These are phyloP conservation scores for Hymenotorrendiella dingleyae DNA, from an alignment of 2,329 filamentous ascomycete genomes.

Conservation along the genomic window DNA sequence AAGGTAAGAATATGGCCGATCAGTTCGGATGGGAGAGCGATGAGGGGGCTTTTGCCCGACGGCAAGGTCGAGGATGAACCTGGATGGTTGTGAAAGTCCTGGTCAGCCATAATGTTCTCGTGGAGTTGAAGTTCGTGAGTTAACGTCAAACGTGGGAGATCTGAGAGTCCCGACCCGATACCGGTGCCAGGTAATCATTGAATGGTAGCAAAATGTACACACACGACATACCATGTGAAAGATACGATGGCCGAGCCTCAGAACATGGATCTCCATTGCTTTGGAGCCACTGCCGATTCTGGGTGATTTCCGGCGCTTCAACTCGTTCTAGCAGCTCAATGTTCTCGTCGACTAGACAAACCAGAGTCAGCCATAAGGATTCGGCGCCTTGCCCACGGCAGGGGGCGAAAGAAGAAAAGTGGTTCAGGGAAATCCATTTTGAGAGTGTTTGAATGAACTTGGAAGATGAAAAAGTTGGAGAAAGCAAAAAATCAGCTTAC, in stretches of 20 bases:
- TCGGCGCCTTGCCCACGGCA: not conserved
- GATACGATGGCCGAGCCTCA: not conserved
- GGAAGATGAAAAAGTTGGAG: not conserved
- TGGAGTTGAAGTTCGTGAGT: constrained; percentile 9
- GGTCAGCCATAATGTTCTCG: constrained; percentile 4
- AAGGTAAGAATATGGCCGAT: constrained; percentile 64
- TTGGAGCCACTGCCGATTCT: not conserved
- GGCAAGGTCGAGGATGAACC: not conserved
- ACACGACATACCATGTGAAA: constrained; percentile 1
- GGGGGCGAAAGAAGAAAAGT: not conserved
- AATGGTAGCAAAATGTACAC: not conserved
- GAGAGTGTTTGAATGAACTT: not conserved
- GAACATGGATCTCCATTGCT: no score
- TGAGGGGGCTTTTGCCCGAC: constrained; percentile 29
- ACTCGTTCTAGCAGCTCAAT: no score
- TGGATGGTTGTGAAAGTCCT: not conserved
- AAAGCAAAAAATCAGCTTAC: not conserved
- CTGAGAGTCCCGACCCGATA: not conserved
- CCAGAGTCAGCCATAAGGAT: not conserved
- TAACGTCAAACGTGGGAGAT: not conserved
- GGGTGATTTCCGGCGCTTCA: not conserved
- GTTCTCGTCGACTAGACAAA: not conserved
- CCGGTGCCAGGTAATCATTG: not conserved
- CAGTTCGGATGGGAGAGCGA: constrained; percentile 66
- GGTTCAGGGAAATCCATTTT: not conserved